These are phyloP conservation scores for Lactarius trivialis DNA, from an alignment of 768 basidiomycete genomes.

Conservation along the genomic window DNA sequence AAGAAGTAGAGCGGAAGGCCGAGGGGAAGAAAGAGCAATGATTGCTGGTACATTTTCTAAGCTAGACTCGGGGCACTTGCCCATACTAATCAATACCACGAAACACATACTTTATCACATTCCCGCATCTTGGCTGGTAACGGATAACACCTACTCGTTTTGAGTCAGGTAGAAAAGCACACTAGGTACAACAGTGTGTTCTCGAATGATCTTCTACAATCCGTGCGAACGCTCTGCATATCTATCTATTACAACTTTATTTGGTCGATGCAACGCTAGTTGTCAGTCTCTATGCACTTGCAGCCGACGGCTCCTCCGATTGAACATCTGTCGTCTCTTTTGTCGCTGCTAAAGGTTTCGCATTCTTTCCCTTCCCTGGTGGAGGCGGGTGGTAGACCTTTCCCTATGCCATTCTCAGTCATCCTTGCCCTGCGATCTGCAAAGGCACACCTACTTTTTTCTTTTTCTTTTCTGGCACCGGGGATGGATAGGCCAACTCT, in stretches of 20 bases:
- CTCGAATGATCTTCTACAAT: neutral
- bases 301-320: neutral
- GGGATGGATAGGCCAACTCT: slow-evolving; percentile 78
- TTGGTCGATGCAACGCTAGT: neutral
- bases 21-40: slow-evolving; percentile 22
- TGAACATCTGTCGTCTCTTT: neutral
- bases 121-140: neutral
- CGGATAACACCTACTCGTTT: neutral
- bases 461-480: slow-evolving; percentile 58
- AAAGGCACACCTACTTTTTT: slow-evolving; percentile 38
- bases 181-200: neutral
- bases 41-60: neutral
- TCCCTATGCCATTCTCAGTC: slow-evolving; percentile 39
- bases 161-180: no score
- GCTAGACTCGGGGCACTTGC: no score
- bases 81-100: neutral
- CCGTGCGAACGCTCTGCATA: neutral
- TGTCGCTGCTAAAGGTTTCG: slow-evolving; percentile 26
- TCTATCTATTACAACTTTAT: neutral
- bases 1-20: slow-evolving; percentile 32
- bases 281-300: neutral
- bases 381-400: slow-evolving; percentile 83
- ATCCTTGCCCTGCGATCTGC: neutral
- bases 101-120: slow-evolving; percentile 6
- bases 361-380: slow-evolving; percentile 68